Evolutionary conservation across 441 rosid species (phyloP).

Genomic region (Brassica hybrid): DNA sequence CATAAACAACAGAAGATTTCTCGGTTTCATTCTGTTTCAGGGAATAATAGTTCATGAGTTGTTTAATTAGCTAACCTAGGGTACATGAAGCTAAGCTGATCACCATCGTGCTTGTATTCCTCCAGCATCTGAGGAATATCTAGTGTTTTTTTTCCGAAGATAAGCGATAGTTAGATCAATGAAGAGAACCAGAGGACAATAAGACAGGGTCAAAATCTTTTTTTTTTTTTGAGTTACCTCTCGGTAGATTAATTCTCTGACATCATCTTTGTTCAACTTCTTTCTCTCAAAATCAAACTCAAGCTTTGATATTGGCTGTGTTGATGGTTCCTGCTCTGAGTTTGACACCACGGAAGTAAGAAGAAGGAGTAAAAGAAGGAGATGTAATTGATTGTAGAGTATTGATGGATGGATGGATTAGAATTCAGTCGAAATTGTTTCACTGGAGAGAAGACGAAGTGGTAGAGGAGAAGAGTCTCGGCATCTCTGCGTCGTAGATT

Average conservation of each 20-base stretch:
- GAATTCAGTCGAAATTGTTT: too few relatives aligned
- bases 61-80: conserved; percentile 70
- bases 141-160: conserved; percentile 37
- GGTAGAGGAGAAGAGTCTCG: too few relatives aligned
- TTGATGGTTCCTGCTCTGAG: neutral
- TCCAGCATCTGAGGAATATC: conserved; percentile 98
- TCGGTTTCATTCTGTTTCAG: neutral
- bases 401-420: too few relatives aligned
- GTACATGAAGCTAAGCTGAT: conserved; percentile 96
- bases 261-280: too few relatives aligned
- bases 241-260: too few relatives aligned
- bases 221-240: too few relatives aligned
- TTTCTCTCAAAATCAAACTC: neutral
- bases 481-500: too few relatives aligned
- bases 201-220: too few relatives aligned
- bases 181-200: too few relatives aligned
- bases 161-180: conserved; percentile 21
- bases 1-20: conserved; percentile 31
- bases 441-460: too few relatives aligned
- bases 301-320: neutral
- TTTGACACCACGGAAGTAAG: neutral
- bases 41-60: neutral
- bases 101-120: conserved; percentile 94
- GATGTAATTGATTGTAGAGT: too few relatives aligned
- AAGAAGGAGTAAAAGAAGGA: too few relatives aligned